Evolutionary conservation across 1,284 basidiomycete species (phyloP), one percentile per base, ranked within the genome.

Genomic region (Cutaneotrichosporon spelunceum): DNA sequence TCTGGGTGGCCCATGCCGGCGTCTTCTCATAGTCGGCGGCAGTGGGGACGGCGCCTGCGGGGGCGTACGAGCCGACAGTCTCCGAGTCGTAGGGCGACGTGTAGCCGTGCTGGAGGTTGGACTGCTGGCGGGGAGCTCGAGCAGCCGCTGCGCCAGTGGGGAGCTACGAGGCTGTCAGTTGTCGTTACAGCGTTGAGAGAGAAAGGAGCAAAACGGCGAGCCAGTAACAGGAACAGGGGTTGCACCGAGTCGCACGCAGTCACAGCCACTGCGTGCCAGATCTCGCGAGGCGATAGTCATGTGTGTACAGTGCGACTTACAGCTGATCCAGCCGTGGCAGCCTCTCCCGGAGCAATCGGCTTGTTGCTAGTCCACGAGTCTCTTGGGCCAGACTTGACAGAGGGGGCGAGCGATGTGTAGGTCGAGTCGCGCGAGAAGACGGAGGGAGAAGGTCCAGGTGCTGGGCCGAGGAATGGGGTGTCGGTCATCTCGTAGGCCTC

Each of bases 351-450:
- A 27, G 68, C 70, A 10, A 77, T 62, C 30, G 62, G 66, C 42
- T 64, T 54, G 57, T 30, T 56, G 53, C 63, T 62, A 4, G 63
- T 63, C 62, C 60, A 67, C 3, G 63, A 64, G 3, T 60, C 60
- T 10, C 63, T 63, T 30, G 58, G 39, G 21, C 36, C 52, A 6
- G 42, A 56, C 16, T 30, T 9, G 36, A 62, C 54, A 8, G 66
- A 61, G 4, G 66, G 63, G 1, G 63, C 56, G 19, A 67, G 58
- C 14, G 62, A 65, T 14, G 60, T 59, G 52, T 69, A 65, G 2
- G 75, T 75, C 44, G 75, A 77, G 60, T 77, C 72, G 27, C 75
- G 61, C 24, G 73, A 75, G 52, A 75, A 8, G 70, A 75, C 30
- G 70, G 76, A 59, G 65, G 75, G 36, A 63, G 75, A 59, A 61